phyloP scores from a whole-genome alignment of 2,329 filamentous ascomycete species.

The Aspergillus spinulosporus region DNA sequence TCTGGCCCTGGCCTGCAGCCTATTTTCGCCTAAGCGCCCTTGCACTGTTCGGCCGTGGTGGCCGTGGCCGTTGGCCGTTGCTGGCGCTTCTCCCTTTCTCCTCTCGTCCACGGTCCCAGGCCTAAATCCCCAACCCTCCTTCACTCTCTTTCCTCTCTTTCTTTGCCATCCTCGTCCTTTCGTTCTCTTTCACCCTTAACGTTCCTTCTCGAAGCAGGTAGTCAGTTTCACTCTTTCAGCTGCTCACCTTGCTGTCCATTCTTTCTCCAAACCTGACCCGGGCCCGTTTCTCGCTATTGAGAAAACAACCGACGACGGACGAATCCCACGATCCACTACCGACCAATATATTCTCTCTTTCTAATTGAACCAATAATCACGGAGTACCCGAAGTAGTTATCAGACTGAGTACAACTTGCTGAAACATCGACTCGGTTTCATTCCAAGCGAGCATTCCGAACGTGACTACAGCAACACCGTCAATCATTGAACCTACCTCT shows the following conservation, averaged over 20 bases:
- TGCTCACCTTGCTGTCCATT: slow-evolving; percentile 51
- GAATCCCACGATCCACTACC: slow-evolving; percentile 12
- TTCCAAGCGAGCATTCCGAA: neutral
- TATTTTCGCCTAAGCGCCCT: slow-evolving; percentile 22
- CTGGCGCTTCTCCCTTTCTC: slow-evolving; percentile 10
- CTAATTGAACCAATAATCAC: slow-evolving; percentile 6
- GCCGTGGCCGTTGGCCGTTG: neutral
- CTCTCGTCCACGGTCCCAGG: slow-evolving; percentile 3
- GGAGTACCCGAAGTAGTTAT: neutral
- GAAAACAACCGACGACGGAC: slow-evolving; percentile 18
- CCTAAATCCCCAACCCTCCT: slow-evolving; percentile 7
- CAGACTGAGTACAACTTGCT: neutral
- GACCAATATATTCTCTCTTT: slow-evolving; percentile 25
- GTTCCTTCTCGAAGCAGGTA: slow-evolving; percentile 41
- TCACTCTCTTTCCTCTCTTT: slow-evolving; percentile 18
- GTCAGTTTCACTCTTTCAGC: slow-evolving; percentile 67
- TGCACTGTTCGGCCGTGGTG: slow-evolving; percentile 12
- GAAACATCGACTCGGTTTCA: neutral
- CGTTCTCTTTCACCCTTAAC: slow-evolving; percentile 27
- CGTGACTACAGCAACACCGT: slow-evolving; percentile 9
- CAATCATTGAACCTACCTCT: slow-evolving; percentile 15
- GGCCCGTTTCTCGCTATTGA: slow-evolving; percentile 18
- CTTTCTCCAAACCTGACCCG: slow-evolving; percentile 35
- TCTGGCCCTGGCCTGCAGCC: slow-evolving; percentile 17
- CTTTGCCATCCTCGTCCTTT: slow-evolving; percentile 22